A percentile compares a stretch with the other conserved stretches of the same genome.
Conservation (phyloP, 129 eudicot genomes). For the Flaveria bidentis region DNA sequence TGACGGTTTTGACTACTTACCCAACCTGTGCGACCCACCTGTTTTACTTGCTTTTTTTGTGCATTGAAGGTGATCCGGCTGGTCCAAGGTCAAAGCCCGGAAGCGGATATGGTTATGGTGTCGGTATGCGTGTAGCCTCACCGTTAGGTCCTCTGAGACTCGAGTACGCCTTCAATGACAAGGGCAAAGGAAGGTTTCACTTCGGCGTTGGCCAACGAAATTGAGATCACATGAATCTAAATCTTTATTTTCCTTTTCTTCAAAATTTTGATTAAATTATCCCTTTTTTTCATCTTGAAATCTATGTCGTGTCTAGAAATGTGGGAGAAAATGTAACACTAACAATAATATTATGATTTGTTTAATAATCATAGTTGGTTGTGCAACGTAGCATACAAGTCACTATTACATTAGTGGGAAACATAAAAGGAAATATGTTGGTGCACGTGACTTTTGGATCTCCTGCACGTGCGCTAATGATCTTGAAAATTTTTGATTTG, state of each 20-base stretch:
- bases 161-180: conserved; percentile 88
- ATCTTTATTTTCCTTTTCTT: not conserved
- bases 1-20: not conserved
- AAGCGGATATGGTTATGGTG: conserved; percentile 87
- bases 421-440: conserved; percentile 1
- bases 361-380: not conserved
- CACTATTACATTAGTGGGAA: not conserved
- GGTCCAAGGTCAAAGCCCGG: conserved; percentile 91
- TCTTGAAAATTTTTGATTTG: conserved; percentile 21
- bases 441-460: conserved; percentile 23
- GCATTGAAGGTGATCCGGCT: conserved; percentile 85
- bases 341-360: not conserved
- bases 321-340: conserved; percentile 21
- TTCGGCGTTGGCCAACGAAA: conserved; percentile 87
- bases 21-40: not conserved
- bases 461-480: conserved; percentile 26
- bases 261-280: conserved; percentile 24
- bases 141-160: conserved; percentile 88
- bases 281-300: not conserved
- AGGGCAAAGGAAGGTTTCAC: conserved; percentile 80
- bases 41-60: not conserved
- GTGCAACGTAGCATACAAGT: conserved; percentile 20
- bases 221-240: conserved; percentile 26
- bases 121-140: conserved; percentile 87
- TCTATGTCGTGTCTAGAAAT: conserved; percentile 18